Base-by-base conservation (phyloP, 257 asterid species). In the Lycium ferocissimum region DNA sequence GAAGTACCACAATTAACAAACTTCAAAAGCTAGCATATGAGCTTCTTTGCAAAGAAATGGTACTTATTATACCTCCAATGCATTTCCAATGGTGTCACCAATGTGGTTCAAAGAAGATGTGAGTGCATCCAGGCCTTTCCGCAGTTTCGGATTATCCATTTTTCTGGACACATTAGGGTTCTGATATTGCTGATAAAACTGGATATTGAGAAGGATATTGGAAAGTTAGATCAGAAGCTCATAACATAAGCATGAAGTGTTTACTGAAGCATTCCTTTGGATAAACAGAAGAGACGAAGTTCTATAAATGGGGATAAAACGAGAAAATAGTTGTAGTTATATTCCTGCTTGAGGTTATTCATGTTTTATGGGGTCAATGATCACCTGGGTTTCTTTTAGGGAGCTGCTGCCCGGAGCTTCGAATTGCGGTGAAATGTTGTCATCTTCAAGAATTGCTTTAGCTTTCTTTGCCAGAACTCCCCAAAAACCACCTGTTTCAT, bases 381-480 rank as follows among this genome's bases (percentile, higher is more conserved):
- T 82, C 83, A 90, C 91, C 90, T 84, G 85, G 83, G 72, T 86
- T 71, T 65, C 80, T 14, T 76, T 81, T 2, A 84, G 66, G 85
- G 86, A 62, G 70, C 80, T 70, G 59, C 66, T 59, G 10, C 56
- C 20, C 33, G 61, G 37, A 40, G 63, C 18, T n/a, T 85, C 63
- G 0, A 38, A 76, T 43, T 85, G 82, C 40, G 69, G 38, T 37
- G 87, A 33, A 33, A 61, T 38, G 47, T 79, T 57, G 37, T 89
- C 90, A 54, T 91, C 90, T 0, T 91, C 92, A 10, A 91, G 85
- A 80, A 91, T 87, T 20, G 92, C 67, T 86, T 95, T 95, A 49
- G 98, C 98, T 87, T 96, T 95, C 89, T 95, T 92, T 15, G 98
- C 98, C 3, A 95, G 91, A 87, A 94, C 97, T 11, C 98, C 98